Evolutionary conservation across 345 rosid species (phyloP).

Genomic region (Brassica carinata): DNA sequence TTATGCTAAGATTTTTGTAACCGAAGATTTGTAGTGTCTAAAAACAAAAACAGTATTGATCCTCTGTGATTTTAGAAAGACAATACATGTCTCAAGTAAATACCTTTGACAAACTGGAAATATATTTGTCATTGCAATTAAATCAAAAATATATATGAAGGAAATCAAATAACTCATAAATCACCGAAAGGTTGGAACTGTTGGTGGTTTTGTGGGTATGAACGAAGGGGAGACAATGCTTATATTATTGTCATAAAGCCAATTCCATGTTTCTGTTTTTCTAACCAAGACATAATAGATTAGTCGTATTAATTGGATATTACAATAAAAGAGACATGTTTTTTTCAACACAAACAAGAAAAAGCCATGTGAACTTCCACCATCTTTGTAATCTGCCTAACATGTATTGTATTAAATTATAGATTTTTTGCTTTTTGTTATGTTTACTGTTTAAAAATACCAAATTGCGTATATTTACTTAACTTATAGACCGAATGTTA

Average conservation of each 20-base stretch:
- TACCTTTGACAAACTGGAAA: neutral
- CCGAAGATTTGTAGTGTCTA: no score
- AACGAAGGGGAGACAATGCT: conserved; percentile 22
- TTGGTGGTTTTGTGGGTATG: conserved; percentile 11
- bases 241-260: conserved; percentile 6
- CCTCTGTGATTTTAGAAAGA: neutral
- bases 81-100: neutral
- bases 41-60: neutral
- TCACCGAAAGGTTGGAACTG: neutral
- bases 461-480: conserved; percentile 29
- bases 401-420: conserved; percentile 25
- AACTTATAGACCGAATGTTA: conserved; percentile 19
- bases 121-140: neutral
- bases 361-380: conserved; percentile 45
- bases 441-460: conserved; percentile 22
- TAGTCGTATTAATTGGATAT: neutral
- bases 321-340: conserved; percentile 40
- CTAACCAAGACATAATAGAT: conserved; percentile 1
- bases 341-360: conserved; percentile 45
- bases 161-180: neutral
- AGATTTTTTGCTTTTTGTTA: conserved; percentile 24
- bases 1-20: neutral
- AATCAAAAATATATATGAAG: neutral
- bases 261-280: neutral
- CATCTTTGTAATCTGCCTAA: conserved; percentile 29